A percentile compares a stretch with the other conserved stretches of the same genome.
Evolutionary conservation across 2,329 filamentous ascomycete genomes (phyloP).

Genomic region (Aspergillus latus): DNA sequence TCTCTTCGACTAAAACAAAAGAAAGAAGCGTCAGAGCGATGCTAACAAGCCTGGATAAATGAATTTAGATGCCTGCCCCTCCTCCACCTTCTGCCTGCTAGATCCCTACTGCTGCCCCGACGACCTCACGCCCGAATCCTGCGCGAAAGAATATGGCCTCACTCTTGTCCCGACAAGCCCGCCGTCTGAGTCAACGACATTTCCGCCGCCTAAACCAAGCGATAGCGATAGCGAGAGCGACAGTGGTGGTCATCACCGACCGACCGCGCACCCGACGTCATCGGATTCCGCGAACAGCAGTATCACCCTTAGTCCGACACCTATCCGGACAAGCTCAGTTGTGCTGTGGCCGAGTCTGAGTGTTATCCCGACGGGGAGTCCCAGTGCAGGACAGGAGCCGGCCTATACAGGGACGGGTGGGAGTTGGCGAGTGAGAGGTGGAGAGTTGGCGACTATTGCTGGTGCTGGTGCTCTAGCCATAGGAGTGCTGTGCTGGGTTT

Average conservation of each 20-base stretch:
- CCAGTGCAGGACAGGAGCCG: neutral
- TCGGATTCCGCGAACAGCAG: constrained; percentile 7
- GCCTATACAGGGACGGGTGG: neutral
- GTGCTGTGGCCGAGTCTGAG: constrained; percentile 2
- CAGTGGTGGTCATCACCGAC: neutral
- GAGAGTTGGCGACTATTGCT: neutral
- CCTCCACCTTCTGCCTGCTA: constrained; percentile 8
- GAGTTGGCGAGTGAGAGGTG: neutral
- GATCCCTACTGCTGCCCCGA: constrained; percentile 9
- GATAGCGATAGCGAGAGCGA: neutral
- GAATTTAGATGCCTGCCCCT: constrained; percentile 12
- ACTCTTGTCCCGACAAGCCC: neutral
- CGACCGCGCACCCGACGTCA: neutral
- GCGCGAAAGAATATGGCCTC: constrained; percentile 6
- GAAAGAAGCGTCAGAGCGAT: neutral
- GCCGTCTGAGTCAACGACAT: neutral
- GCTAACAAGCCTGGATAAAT: neutral
- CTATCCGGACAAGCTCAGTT: constrained; percentile 3
- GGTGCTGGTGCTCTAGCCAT: neutral
- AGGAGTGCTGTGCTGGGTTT: neutral
- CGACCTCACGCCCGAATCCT: constrained; percentile 2
- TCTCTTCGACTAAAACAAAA: neutral
- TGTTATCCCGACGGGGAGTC: neutral
- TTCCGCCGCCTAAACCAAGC: neutral
- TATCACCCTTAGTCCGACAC: constrained; percentile 10